Percentiles rank a stretch among this genome's conserved stretches.
Conservation (phyloP, 176 grass and related monocot genomes). For the Oryza officinalis region DNA sequence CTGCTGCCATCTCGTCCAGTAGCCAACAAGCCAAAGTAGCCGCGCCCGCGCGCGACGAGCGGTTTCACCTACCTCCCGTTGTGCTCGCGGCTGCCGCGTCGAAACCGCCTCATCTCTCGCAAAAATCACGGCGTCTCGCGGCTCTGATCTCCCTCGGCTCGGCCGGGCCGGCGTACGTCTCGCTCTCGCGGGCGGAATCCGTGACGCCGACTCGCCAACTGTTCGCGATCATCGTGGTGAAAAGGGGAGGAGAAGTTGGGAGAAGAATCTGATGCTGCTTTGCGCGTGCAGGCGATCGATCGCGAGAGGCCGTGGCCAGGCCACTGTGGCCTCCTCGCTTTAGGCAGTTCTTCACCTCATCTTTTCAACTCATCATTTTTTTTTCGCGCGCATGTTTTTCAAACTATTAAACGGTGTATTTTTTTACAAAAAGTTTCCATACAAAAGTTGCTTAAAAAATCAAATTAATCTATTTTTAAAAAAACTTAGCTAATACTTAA, state of each 20-base stretch:
- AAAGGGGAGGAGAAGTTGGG: background rate
- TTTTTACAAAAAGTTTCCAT: too few species aligned
- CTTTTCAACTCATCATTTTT: too few species aligned
- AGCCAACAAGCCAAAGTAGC: background rate
- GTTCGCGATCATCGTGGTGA: background rate
- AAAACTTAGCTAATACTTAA: too few species aligned
- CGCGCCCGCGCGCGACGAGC: too few species aligned
- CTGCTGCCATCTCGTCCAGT: background rate
- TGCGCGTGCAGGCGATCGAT: background rate
- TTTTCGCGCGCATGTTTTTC: too few species aligned
- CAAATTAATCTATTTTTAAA: too few species aligned
- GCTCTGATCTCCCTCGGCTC: too few species aligned
- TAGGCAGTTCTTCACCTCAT: too few species aligned
- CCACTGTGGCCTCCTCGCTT: too few species aligned
- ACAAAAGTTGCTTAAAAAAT: too few species aligned
- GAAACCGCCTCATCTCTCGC: background rate
- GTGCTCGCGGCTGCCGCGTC: background rate
- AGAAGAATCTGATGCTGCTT: slow-evolving; percentile 11
- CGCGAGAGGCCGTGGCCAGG: background rate
- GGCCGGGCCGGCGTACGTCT: background rate
- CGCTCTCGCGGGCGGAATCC: background rate
- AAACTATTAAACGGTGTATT: too few species aligned
- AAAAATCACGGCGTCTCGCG: background rate
- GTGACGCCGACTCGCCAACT: background rate
- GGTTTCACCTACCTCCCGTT: background rate